Percentiles rank a stretch among this genome's conserved stretches.
Conservation (phyloP, 2,329 filamentous ascomycete species). For the Aspergillus neotritici region DNA sequence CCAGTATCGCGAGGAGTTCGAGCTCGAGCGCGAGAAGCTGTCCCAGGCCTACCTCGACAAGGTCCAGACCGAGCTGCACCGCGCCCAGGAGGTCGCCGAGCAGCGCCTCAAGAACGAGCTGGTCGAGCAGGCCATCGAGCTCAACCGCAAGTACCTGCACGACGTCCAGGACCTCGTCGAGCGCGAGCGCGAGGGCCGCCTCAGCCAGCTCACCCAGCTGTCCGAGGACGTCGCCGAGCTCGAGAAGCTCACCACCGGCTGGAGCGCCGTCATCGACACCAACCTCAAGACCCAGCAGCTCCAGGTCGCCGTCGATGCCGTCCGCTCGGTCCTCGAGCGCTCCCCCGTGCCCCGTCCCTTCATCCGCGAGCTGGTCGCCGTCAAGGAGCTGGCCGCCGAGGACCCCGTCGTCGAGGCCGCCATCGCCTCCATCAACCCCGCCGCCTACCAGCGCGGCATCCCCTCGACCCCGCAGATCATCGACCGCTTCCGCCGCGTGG, state of each 20-base stretch:
- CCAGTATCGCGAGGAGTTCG: conserved; percentile 82
- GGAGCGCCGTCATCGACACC: conserved; percentile 83
- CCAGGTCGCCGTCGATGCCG: conserved; percentile 89
- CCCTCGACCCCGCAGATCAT: conserved; percentile 78
- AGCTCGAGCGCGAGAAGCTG: conserved; percentile 75
- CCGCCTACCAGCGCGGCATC: conserved; percentile 87
- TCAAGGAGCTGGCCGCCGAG: conserved; percentile 83
- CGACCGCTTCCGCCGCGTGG: conserved; percentile 91
- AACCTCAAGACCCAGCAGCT: conserved; percentile 95
- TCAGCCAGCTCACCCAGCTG: conserved; percentile 79
- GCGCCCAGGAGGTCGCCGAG: conserved; percentile 73
- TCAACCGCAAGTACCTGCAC: conserved; percentile 77
- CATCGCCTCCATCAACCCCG: conserved; percentile 92
- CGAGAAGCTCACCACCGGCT: conserved; percentile 79
- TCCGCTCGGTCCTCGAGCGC: conserved; percentile 75
- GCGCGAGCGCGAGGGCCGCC: conserved; percentile 75
- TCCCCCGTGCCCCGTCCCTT: conserved; percentile 74
- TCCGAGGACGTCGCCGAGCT: conserved; percentile 72
- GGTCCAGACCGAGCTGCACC: conserved; percentile 70
- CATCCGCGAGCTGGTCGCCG: conserved; percentile 82
- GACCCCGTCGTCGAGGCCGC: conserved; percentile 86
- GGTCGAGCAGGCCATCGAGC: conserved; percentile 78
- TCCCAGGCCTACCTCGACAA: conserved; percentile 73
- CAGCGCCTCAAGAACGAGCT: conserved; percentile 79
- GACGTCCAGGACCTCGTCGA: conserved; percentile 80